Conservation (phyloP, 1,284 basidiomycete genomes). For the Marasmius oreades region DNA sequence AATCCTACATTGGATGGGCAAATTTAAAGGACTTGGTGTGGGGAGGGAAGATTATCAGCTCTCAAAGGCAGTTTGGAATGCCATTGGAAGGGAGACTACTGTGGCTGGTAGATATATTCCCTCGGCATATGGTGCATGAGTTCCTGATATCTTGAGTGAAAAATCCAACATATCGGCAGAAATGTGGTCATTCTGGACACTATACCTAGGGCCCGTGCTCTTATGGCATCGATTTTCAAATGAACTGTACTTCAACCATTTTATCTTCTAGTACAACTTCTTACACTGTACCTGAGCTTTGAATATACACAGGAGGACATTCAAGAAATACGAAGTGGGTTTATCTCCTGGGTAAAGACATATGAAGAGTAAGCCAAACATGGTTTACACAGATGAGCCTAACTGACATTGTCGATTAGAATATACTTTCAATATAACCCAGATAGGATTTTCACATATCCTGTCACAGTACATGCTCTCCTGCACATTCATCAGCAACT, state of each 20-base stretch:
- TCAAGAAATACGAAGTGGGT: constrained; percentile 18
- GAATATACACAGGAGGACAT: constrained; percentile 24
- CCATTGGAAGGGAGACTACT: constrained; percentile 24
- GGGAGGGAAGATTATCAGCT: constrained; percentile 24
- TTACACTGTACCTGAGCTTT: constrained; percentile 28
- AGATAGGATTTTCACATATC: constrained; percentile 21
- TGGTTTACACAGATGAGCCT: not conserved
- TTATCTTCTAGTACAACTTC: constrained; percentile 26
- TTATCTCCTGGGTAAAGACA: constrained; percentile 28
- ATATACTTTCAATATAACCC: constrained; percentile 28
- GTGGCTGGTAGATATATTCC: constrained; percentile 27
- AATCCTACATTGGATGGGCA: constrained; percentile 25
- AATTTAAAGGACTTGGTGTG: constrained; percentile 24
- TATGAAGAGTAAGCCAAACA: constrained; percentile 28
- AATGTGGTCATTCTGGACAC: constrained; percentile 26
- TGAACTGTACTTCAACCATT: constrained; percentile 29
- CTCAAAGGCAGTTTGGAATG: constrained; percentile 23
- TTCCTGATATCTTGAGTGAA: constrained; percentile 25
- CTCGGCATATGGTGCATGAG: constrained; percentile 24
- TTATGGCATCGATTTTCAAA: constrained; percentile 22
- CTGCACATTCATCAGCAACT: constrained; percentile 28
- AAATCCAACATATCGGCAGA: constrained; percentile 24
- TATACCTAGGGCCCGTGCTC: constrained; percentile 28
- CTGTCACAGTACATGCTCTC: constrained; percentile 27
- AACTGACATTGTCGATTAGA: constrained; percentile 15